phyloP scores from a whole-genome alignment of 2,329 filamentous ascomycete species.

The Incumbomyces lentus region DNA sequence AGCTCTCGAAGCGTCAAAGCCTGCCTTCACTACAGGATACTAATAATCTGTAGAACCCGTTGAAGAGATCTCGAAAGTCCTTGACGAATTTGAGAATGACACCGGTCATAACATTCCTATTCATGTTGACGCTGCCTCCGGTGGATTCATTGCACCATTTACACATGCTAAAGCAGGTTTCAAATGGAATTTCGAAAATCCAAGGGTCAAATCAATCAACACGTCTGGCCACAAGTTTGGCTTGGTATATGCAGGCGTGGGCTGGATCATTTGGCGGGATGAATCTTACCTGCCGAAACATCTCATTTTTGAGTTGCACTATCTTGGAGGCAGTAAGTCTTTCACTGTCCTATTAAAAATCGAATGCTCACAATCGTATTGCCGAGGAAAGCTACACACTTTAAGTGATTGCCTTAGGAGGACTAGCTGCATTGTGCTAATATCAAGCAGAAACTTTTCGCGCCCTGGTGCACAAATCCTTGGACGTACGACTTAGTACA shows the following conservation, averaged over 20 bases:
- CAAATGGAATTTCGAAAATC: conserved; percentile 42
- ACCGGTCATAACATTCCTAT: conserved; percentile 58
- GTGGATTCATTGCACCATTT: conserved; percentile 35
- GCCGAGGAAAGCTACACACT: too few relatives aligned
- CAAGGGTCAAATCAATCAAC: conserved; percentile 49
- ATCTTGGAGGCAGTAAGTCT: too few relatives aligned
- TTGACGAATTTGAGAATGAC: conserved; percentile 52
- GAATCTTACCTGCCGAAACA: conserved; percentile 55
- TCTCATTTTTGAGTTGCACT: too few relatives aligned
- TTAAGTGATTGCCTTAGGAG: too few relatives aligned
- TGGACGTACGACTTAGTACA: too few relatives aligned
- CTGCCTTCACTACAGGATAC: too few relatives aligned
- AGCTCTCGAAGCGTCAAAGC: too few relatives aligned
- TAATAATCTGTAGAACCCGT: conserved; percentile 33
- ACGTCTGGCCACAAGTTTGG: conserved; percentile 37
- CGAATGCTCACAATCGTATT: too few relatives aligned
- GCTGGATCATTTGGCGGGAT: conserved; percentile 62
- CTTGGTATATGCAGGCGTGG: conserved; percentile 57
- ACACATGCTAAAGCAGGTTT: conserved; percentile 32
- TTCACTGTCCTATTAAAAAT: too few relatives aligned
- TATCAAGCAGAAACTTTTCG: conserved; percentile 62
- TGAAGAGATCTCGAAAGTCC: conserved; percentile 54
- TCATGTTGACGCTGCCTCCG: conserved; percentile 33
- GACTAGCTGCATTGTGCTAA: background rate
- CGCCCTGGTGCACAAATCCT: conserved; percentile 25